Evolutionary conservation across 805 yeast genomes (phyloP).

Genomic region (Kodamaea hsintzibuensis): DNA sequence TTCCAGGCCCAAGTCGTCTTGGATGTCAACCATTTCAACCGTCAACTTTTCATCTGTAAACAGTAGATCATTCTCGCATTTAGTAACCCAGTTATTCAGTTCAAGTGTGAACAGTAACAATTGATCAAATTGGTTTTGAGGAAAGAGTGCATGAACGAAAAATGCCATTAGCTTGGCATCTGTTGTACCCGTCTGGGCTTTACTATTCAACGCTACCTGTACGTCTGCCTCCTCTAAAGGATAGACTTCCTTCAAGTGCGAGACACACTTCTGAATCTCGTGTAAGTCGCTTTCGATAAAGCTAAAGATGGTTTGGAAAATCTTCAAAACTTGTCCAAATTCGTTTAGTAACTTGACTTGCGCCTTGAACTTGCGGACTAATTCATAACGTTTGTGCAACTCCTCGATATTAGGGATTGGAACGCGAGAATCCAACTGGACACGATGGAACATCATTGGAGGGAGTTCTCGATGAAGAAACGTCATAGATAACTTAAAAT

Average conservation of each 20-base stretch:
- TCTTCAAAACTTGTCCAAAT: constrained; percentile 6
- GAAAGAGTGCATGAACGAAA: constrained; percentile 11
- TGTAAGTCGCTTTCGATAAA: constrained; percentile 8
- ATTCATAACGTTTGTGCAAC: constrained; percentile 5
- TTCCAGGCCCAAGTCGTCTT: constrained; percentile 8
- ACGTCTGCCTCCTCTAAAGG: not conserved
- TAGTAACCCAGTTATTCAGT: not conserved
- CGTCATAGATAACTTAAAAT: constrained; percentile 2
- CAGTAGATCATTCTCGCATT: not conserved
- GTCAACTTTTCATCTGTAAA: constrained; percentile 6
- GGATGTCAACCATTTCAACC: constrained; percentile 1
- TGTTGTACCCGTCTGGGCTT: not conserved
- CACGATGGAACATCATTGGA: constrained; percentile 1
- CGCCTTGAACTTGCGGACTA: constrained; percentile 9
- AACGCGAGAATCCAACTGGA: constrained; percentile 1
- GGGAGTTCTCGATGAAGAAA: constrained; percentile 7
- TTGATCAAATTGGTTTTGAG: constrained; percentile 5
- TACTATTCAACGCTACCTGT: not conserved
- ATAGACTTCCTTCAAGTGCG: constrained; percentile 5
- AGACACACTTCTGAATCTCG: constrained; percentile 3
- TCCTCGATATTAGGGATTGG: constrained; percentile 5
- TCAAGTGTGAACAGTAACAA: not conserved
- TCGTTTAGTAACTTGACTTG: constrained; percentile 6
- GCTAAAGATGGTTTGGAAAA: constrained; percentile 10
- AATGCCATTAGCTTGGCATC: constrained; percentile 3